phyloP scores from a whole-genome alignment of 2,329 filamentous ascomycete species.

The Sporothrix dimorphospora region DNA sequence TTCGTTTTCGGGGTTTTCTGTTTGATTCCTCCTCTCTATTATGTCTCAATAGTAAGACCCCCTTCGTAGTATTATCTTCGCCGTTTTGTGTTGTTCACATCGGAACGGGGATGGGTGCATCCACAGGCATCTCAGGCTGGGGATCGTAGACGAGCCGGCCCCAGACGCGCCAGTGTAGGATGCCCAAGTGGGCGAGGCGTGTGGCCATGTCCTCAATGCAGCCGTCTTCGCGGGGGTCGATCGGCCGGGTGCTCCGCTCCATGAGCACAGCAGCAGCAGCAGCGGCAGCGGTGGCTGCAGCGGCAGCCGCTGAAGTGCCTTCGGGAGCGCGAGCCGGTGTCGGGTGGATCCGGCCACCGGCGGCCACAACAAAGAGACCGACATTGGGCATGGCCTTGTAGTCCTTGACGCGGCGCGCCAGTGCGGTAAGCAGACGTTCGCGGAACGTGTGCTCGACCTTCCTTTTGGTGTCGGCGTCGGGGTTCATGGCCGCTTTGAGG shows the following conservation, averaged over 20 bases:
- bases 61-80: neutral
- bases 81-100: neutral
- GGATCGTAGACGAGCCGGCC: conserved; percentile 68
- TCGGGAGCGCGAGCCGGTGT: conserved; percentile 39
- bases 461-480: conserved; percentile 33
- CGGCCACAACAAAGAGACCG: conserved; percentile 58
- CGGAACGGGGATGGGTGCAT: conserved; percentile 24
- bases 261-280: conserved; percentile 4
- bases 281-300: conserved; percentile 37
- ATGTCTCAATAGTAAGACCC: neutral
- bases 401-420: conserved; percentile 55
- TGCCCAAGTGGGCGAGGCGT: conserved; percentile 78
- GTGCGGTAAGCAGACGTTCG: conserved; percentile 51
- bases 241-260: conserved; percentile 3
- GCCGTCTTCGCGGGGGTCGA: conserved; percentile 51
- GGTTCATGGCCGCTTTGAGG: conserved; percentile 26
- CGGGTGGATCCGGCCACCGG: conserved; percentile 50
- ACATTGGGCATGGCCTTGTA: conserved; percentile 58
- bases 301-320: conserved; percentile 38
- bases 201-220: conserved; percentile 70
- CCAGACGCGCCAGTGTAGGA: conserved; percentile 93
- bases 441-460: conserved; percentile 56
- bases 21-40: neutral
- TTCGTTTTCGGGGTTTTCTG: neutral
- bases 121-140: neutral